Evolutionary conservation across 2,329 filamentous ascomycete genomes (phyloP), one percentile per base, ranked within the genome.

Genomic region (Cryphonectria naterciae): DNA sequence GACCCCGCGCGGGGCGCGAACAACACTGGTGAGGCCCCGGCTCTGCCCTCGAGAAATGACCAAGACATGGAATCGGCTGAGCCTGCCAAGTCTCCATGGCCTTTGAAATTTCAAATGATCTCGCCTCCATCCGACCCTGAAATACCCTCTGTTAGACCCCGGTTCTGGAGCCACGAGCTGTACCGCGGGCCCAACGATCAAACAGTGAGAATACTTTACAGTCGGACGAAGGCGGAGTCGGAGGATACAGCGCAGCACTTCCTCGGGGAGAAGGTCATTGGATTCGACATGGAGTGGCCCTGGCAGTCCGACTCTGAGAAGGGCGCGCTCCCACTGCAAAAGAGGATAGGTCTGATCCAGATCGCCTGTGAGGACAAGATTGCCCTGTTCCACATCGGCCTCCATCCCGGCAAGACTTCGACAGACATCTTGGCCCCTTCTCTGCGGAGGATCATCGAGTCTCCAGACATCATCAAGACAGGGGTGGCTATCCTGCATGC

Each of bases 201-300:
- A n/a, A 86, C 84, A 65, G 88, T 93, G 65, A 87, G 85, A 70
- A 88, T 97, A 0, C 89, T 95, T 76, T 97, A 97, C 79, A 97
- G 94, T 83, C 89, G 83, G 63, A 91, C 85, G 70, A 87, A 86
- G 63, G 82, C 88, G 52, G 88, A 88, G 4, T 92, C 92, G 25
- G 93, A 98, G 78, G 81, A 83, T 6, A 86, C 92, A 15, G 85
- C 89, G 72, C 83, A 87, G 68, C 85, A 91, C 69, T 97, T 98
- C 75, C 78, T 90, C 49, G 75, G 86, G 46, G 89, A 96, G 76
- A 84, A 88, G 54, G 81, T 97, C 1, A 79, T 98, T n/a, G 95
- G 95, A 0, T 94, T 98, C 73, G 95, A 98, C 76, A 86, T 98
- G 74, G 95, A 98, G 81, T 98, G 95, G 95, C 85, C 89, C 67